Base-by-base conservation (phyloP, 1,284 basidiomycete genomes). In the Pseudozyma sp. region DNA sequence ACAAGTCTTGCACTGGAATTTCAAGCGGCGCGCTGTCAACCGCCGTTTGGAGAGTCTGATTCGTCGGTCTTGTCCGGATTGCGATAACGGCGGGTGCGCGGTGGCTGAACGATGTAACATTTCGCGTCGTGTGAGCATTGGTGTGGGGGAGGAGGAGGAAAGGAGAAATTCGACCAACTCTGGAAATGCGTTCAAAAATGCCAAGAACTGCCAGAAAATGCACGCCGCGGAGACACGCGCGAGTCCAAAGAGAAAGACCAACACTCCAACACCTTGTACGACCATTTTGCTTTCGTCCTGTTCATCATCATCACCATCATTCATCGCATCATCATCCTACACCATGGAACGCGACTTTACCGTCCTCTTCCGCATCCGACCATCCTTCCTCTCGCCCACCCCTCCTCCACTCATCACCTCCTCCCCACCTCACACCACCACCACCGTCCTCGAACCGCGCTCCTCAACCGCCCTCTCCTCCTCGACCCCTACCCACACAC, bases 311-410 rank as follows among this genome's bases (percentile, higher is more conserved):
- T 55, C 52, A 30, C 6, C 6, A 51, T n/a, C n/a, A n/a, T n/a
- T n/a, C n/a, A n/a, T n/a, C n/a, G n/a, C 49, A 51, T 55, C 52
- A 30, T 6, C 6, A 51, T 42, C 37, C 47, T 33, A 13, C 42
- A 43, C 31, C 16, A 62, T 70, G 68, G 55, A 70, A 44, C 51
- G 56, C n/a, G 68, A 70, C 31, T 65, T 65, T 14, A 63, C 68
- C 5, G 60, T 70, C 30, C n/a, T 70, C 31, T 70, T 70, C 17
- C 61, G 68, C 24, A 30, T 69, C 33, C 67, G 67, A 17, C 61
- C 67, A 24, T 57, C 61, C 14, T 52, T 56, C 39, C 29, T 30
- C 37, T n/a, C 44, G 2, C 1, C 34, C 52, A 54, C 33, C n/a
- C 19, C 42, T 4, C 40, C 44, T 34, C 43, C 53, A 16, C 30